These are phyloP conservation scores for Oryza glumipatula DNA, from an alignment of 176 grass and related monocot species.

Conservation along the genomic window DNA sequence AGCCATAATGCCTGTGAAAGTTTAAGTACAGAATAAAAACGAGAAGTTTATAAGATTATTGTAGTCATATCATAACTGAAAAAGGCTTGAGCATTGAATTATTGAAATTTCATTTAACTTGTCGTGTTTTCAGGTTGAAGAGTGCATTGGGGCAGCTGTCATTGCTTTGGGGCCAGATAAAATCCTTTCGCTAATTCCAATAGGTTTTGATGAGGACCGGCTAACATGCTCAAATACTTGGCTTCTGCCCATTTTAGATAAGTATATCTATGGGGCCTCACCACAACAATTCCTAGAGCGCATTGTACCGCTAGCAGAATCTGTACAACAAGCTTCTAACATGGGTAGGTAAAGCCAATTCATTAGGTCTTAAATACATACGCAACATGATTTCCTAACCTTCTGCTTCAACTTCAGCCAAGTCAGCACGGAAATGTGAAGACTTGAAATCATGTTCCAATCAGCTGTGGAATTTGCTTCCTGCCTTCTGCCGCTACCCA, in stretches of 20 bases:
- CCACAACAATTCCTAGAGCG: constrained; percentile 70
- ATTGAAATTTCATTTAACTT: constrained; percentile 35
- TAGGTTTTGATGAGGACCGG: constrained; percentile 63
- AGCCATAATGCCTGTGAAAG: not conserved
- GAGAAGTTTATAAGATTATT: constrained; percentile 9
- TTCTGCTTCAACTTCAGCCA: constrained; percentile 65
- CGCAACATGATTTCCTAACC: constrained; percentile 17
- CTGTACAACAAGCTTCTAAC: constrained; percentile 53
- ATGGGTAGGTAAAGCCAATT: constrained; percentile 55
- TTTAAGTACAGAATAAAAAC: not conserved
- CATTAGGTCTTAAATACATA: constrained; percentile 12
- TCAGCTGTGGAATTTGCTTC: constrained; percentile 82
- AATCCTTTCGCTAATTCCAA: constrained; percentile 68
- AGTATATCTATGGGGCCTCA: constrained; percentile 63
- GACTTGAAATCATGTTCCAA: constrained; percentile 49
- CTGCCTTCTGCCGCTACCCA: constrained; percentile 84
- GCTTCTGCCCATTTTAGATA: constrained; percentile 89
- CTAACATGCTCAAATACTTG: constrained; percentile 81
- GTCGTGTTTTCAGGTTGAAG: constrained; percentile 62
- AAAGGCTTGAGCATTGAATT: not conserved
- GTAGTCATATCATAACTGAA: not conserved
- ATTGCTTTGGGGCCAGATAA: constrained; percentile 84
- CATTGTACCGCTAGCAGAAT: constrained; percentile 71
- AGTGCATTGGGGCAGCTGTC: constrained; percentile 87
- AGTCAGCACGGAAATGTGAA: constrained; percentile 54